Percentiles rank a stretch among this genome's conserved stretches.
phyloP scores from a whole-genome alignment of 805 yeast species.

The Pichia deserticola region DNA sequence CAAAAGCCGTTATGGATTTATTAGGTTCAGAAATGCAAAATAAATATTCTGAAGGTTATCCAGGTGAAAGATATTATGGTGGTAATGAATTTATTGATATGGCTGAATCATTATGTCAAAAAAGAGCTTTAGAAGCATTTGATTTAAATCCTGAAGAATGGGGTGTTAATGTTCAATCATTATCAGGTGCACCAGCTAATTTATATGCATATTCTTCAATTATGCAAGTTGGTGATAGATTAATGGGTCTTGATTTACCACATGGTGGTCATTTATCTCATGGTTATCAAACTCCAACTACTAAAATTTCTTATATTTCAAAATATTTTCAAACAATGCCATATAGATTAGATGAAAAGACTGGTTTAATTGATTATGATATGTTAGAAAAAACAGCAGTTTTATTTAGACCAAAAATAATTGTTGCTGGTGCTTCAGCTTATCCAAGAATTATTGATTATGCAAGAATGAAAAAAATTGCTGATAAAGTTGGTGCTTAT shows the following conservation, averaged over 20 bases:
- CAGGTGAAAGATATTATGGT: conserved; percentile 96
- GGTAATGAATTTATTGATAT: conserved; percentile 93
- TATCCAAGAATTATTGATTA: conserved; percentile 88
- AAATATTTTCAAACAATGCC: conserved; percentile 98
- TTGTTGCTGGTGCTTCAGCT: conserved; percentile 97
- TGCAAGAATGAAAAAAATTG: conserved; percentile 81
- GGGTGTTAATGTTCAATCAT: conserved; percentile 97
- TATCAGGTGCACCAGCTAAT: conserved; percentile 96
- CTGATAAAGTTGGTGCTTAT: conserved; percentile 90
- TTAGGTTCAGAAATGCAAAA: conserved; percentile 96
- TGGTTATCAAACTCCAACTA: conserved; percentile 87
- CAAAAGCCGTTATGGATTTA: conserved; percentile 88
- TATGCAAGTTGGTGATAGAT: conserved; percentile 81
- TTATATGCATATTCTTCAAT: conserved; percentile 86
- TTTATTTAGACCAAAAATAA: conserved; percentile 87
- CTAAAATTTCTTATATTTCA: conserved; percentile 86
- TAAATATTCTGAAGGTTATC: conserved; percentile 97
- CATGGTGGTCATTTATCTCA: conserved; percentile 98
- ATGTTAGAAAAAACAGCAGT: conserved; percentile 72
- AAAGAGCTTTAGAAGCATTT: conserved; percentile 84
- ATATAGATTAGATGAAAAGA: conserved; percentile 75
- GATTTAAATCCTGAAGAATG: conserved; percentile 68
- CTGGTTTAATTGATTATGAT: conserved; percentile 92
- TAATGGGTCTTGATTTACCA: conserved; percentile 96
- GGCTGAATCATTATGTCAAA: conserved; percentile 84